phyloP scores from a whole-genome alignment of 345 rosid species.

The Arabidopsis suecica region DNA sequence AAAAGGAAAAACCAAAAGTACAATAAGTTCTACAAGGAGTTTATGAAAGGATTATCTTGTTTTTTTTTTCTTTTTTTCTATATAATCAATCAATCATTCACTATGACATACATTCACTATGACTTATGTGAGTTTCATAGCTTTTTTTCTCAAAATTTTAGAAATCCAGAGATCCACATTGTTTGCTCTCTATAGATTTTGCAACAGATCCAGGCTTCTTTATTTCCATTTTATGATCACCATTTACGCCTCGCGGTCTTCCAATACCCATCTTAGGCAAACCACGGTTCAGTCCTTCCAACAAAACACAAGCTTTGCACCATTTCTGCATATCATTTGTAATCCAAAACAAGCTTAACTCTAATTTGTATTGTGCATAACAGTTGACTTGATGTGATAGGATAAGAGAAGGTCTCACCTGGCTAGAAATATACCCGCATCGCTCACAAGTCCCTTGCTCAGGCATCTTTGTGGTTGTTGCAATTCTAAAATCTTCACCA shows the following conservation, averaged over 20 bases:
- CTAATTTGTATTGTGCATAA: background rate
- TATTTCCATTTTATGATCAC: slow-evolving; percentile 48
- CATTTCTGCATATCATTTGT: slow-evolving; percentile 60
- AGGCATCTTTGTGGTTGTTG: slow-evolving; percentile 86
- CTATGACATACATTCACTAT: background rate
- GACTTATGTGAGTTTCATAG: background rate
- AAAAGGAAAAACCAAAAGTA: background rate
- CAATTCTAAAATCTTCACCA: slow-evolving; percentile 87
- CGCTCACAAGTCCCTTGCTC: slow-evolving; percentile 96
- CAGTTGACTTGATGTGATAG: background rate
- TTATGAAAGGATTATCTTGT: too few species aligned
- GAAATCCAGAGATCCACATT: slow-evolving; percentile 84
- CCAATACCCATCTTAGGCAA: slow-evolving; percentile 90
- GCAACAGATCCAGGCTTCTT: slow-evolving; percentile 37
- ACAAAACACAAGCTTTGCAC: slow-evolving; percentile 95
- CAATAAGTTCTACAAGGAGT: background rate
- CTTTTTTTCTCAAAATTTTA: slow-evolving; percentile 2
- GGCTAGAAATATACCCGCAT: slow-evolving; percentile 96
- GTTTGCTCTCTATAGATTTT: slow-evolving; percentile 69
- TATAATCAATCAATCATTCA: background rate
- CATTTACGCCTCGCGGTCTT: slow-evolving; percentile 54
- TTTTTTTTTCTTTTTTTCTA: background rate
- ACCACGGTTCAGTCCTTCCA: slow-evolving; percentile 89
- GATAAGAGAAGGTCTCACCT: slow-evolving; percentile 52
- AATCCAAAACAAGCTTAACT: slow-evolving; percentile 7